phyloP scores from a whole-genome alignment of 805 yeast species.

The Nakazawaea laoshanensis region DNA sequence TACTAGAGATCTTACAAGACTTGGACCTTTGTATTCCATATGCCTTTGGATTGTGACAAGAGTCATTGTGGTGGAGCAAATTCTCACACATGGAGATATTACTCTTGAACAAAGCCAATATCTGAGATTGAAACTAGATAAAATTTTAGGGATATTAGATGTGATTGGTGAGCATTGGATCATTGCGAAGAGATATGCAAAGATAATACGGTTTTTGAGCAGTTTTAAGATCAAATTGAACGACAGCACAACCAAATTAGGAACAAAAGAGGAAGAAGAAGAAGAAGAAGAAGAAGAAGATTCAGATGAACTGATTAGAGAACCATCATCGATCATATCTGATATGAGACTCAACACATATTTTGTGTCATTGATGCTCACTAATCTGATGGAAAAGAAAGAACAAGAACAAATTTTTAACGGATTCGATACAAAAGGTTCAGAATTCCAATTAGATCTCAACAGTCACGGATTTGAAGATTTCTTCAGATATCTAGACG shows the following conservation, averaged over 20 bases:
- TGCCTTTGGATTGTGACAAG: conserved; percentile 24
- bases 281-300: conserved; percentile 20
- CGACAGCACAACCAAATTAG: background rate
- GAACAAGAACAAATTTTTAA: conserved; percentile 9
- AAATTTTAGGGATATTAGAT: conserved; percentile 14
- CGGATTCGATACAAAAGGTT: conserved; percentile 11
- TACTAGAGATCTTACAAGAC: background rate
- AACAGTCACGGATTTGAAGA: conserved; percentile 18
- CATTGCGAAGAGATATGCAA: conserved; percentile 19
- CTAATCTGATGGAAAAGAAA: conserved; percentile 15
- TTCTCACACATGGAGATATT: conserved; percentile 7
- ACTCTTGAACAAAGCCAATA: conserved; percentile 1
- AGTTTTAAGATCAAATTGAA: conserved; percentile 15
- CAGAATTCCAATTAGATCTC: conserved; percentile 15
- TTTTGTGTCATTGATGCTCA: conserved; percentile 21
- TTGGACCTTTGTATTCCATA: conserved; percentile 24
- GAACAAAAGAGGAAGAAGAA: background rate
- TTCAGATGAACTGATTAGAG: conserved; percentile 17
- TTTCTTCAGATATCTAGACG: conserved; percentile 20
- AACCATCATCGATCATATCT: conserved; percentile 27
- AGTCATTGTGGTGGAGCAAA: conserved; percentile 21
- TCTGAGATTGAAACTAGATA: conserved; percentile 5
- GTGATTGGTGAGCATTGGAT: conserved; percentile 20
- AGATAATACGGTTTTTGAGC: conserved; percentile 18
- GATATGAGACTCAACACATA: conserved; percentile 25